Percentiles rank a stretch among this genome's conserved stretches.
These are phyloP conservation scores for Sporisorium exsertum DNA, from an alignment of 1,284 basidiomycete species.

Conservation along the genomic window DNA sequence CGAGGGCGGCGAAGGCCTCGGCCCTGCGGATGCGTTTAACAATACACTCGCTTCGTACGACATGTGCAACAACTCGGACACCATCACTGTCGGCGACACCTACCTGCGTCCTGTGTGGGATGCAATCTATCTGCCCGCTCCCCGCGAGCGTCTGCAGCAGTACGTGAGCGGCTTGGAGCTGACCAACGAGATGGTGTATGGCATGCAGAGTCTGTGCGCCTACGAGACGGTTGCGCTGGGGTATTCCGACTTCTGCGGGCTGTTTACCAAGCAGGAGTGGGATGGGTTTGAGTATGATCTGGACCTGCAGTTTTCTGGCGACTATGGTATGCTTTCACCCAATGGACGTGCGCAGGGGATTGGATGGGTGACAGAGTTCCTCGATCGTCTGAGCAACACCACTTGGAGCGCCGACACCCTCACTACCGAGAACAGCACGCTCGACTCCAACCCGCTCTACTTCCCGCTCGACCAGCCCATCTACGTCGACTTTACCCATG, in stretches of 20 bases:
- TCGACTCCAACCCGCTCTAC: constrained; percentile 48
- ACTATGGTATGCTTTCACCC: constrained; percentile 83
- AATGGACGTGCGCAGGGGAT: constrained; percentile 82
- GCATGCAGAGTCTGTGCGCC: constrained; percentile 69
- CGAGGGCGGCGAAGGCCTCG: constrained; percentile 46
- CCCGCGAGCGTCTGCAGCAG: constrained; percentile 56
- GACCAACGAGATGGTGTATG: constrained; percentile 62
- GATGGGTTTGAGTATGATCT: constrained; percentile 81
- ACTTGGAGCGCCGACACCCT: constrained; percentile 36
- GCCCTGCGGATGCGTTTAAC: constrained; percentile 75
- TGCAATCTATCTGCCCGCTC: constrained; percentile 59
- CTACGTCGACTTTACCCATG: constrained; percentile 66
- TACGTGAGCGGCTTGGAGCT: constrained; percentile 69
- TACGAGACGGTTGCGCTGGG: constrained; percentile 62
- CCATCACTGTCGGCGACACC: constrained; percentile 74
- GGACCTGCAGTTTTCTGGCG: constrained; percentile 64
- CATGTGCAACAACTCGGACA: constrained; percentile 73
- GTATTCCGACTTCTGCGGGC: constrained; percentile 77
- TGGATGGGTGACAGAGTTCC: constrained; percentile 76
- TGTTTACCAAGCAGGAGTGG: constrained; percentile 91
- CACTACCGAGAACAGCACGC: constrained; percentile 63
- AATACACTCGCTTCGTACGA: constrained; percentile 82
- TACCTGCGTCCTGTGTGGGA: constrained; percentile 72
- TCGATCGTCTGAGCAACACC: constrained; percentile 55
- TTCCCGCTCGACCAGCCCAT: constrained; percentile 64